Base-by-base conservation (phyloP, 805 yeast genomes). In the Kodamaea neixiangensis region DNA sequence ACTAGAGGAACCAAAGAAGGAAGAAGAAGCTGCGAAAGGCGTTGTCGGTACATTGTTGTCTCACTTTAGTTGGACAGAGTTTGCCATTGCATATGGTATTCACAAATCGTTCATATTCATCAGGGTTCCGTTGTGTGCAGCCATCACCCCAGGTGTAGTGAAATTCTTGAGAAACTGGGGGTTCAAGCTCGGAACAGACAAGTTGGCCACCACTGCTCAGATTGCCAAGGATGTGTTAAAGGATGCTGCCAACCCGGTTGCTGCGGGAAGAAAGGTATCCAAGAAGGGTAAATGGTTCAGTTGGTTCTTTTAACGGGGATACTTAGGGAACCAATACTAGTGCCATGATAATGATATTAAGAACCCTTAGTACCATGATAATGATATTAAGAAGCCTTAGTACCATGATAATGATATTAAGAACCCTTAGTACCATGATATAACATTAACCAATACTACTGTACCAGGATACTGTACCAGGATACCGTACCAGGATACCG, bases 41-140 rank as follows among this genome's bases (percentile, higher is more conserved):
- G 22, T 33, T 10, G 11, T 45, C 20, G 39, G 34, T 15, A 38
- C 41, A 34, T 21, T 71, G 33, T 54, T 64, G 25, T 58, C 71
- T 20, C 75, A 71, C 58, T 74, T 50, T 65, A 90, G 63, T 64
- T 74, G 89, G 77, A 87, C 97, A 0, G 97, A 93, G 67, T 82
- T 90, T 58, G 84, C 88, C 10, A 79, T 94, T 47, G 98, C 98
- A 0, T 94, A 94, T 65, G 97, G 97, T 2, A 73, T 94, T 43
- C 98, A 94, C 73, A 94, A 94, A 71, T 81, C 92, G 3, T 76
- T 94, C 55, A 80, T 93, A 19, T 81, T 93, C 53, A 79, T 94
- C 39, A 79, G 99, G 55, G 72, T 94, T 4, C 99, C 99, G 11
- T 67, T 90, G 25, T 87, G 97, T 0, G 97, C 97, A 0, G 96